phyloP scores from a whole-genome alignment of 164 flowering plant species.

The Houttuynia cordata region DNA sequence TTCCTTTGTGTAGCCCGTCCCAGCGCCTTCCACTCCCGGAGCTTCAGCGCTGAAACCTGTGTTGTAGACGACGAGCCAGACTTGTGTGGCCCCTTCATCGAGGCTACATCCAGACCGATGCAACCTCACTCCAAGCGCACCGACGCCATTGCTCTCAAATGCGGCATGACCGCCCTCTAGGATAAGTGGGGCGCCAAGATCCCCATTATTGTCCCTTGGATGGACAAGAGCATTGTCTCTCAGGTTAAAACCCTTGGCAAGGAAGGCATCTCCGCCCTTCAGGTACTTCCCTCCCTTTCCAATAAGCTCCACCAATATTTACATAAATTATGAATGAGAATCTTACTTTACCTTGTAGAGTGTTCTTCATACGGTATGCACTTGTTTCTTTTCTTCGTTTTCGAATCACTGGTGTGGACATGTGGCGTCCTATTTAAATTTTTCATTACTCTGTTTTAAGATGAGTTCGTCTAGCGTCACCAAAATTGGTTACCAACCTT shows the following conservation, averaged over 20 bases:
- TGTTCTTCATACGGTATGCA: neutral
- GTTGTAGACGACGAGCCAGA: slow-evolving; percentile 9
- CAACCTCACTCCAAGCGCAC: slow-evolving; percentile 55
- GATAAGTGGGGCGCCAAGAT: slow-evolving; percentile 92
- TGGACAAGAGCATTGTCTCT: slow-evolving; percentile 79
- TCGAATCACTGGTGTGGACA: too few species aligned
- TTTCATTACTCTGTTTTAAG: too few species aligned
- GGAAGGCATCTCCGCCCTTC: slow-evolving; percentile 71
- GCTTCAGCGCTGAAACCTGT: slow-evolving; percentile 21
- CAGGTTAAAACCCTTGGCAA: slow-evolving; percentile 86
- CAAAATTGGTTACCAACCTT: too few species aligned
- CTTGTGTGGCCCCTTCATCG: slow-evolving; percentile 18
- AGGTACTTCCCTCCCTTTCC: slow-evolving; percentile 30
- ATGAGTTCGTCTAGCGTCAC: too few species aligned
- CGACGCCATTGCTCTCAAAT: slow-evolving; percentile 74
- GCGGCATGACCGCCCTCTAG: slow-evolving; percentile 91
- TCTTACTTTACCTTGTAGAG: too few species aligned
- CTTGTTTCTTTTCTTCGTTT: slow-evolving; percentile 1
- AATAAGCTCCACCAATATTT: too few species aligned
- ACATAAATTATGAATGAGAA: too few species aligned
- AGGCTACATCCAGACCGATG: slow-evolving; percentile 48
- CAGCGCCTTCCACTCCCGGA: slow-evolving; percentile 12
- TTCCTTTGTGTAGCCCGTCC: slow-evolving; percentile 15
- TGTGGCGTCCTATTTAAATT: too few species aligned
- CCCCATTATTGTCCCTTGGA: slow-evolving; percentile 68